Conservation (phyloP, 352 stramenopile genomes). For the Phytopythium vexans region DNA sequence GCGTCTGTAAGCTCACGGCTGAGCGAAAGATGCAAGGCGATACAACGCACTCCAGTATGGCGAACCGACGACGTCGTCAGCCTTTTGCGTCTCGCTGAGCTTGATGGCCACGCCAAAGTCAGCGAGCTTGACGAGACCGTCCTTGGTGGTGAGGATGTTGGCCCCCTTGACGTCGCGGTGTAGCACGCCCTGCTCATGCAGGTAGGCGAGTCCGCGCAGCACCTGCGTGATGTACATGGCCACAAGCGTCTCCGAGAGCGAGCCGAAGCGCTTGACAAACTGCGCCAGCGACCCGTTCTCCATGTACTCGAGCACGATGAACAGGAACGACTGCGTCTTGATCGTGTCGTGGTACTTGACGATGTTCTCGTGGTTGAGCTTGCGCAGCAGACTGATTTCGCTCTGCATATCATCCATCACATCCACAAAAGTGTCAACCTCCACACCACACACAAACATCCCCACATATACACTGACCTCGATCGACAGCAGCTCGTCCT, state of each 20-base stretch:
- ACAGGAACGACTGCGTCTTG: slow-evolving; percentile 74
- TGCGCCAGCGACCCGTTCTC: slow-evolving; percentile 91
- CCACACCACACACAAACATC: not conserved
- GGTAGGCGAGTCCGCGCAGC: slow-evolving; percentile 84
- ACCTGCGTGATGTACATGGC: slow-evolving; percentile 93
- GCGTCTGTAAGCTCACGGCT: not conserved
- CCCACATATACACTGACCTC: slow-evolving; percentile 32
- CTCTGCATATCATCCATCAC: slow-evolving; percentile 27
- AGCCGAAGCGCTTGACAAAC: slow-evolving; percentile 93
- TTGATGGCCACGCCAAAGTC: slow-evolving; percentile 93
- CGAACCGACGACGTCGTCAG: slow-evolving; percentile 89
- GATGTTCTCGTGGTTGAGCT: slow-evolving; percentile 94
- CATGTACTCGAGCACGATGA: slow-evolving; percentile 93
- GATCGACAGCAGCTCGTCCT: slow-evolving; percentile 79
- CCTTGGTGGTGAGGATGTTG: slow-evolving; percentile 93
- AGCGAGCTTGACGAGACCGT: slow-evolving; percentile 89
- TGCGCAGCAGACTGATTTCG: slow-evolving; percentile 91
- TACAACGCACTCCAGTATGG: slow-evolving; percentile 90
- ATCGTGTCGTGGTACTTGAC: slow-evolving; percentile 96
- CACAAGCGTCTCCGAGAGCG: slow-evolving; percentile 88
- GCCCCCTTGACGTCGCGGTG: slow-evolving; percentile 93
- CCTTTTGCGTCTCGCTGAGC: slow-evolving; percentile 84
- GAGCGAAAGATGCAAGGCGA: not conserved
- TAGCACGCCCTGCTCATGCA: slow-evolving; percentile 91
- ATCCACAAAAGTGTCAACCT: not conserved